phyloP scores from a whole-genome alignment of 768 basidiomycete species.

The Gloeopeniophorella convolvens region DNA sequence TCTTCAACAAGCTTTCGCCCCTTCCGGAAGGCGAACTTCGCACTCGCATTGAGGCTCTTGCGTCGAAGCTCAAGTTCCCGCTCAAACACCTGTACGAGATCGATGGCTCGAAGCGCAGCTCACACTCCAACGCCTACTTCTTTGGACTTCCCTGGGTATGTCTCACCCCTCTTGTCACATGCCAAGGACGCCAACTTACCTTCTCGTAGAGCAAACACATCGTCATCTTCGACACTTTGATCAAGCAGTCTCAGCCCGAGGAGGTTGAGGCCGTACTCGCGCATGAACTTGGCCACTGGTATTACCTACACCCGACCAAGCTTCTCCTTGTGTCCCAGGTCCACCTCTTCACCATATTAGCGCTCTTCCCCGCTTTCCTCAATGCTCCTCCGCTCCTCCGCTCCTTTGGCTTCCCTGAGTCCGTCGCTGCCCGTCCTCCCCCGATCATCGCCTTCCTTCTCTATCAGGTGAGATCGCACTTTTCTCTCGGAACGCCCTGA shows the following conservation, averaged over 20 bases:
- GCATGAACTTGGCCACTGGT: slow-evolving; percentile 98
- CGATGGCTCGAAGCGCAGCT: slow-evolving; percentile 92
- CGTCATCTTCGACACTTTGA: slow-evolving; percentile 95
- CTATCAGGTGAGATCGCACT: slow-evolving; percentile 53
- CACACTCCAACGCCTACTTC: slow-evolving; percentile 98
- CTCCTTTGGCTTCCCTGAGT: slow-evolving; percentile 73
- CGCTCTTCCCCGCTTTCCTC: slow-evolving; percentile 86
- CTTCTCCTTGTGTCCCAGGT: slow-evolving; percentile 80
- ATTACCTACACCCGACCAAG: slow-evolving; percentile 84
- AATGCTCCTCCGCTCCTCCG: slow-evolving; percentile 70
- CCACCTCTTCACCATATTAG: slow-evolving; percentile 82
- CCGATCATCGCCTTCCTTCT: slow-evolving; percentile 83
- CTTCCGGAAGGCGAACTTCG: slow-evolving; percentile 74
- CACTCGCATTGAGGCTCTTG: slow-evolving; percentile 68
- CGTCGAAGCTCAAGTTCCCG: slow-evolving; percentile 82
- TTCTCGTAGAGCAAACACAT: slow-evolving; percentile 74
- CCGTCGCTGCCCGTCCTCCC: slow-evolving; percentile 59
- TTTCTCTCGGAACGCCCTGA: not conserved
- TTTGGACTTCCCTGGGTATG: slow-evolving; percentile 91
- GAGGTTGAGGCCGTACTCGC: slow-evolving; percentile 97
- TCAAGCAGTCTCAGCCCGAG: slow-evolving; percentile 82
- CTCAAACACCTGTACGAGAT: slow-evolving; percentile 94
- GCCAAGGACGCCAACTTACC: not conserved
- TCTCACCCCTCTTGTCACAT: slow-evolving; percentile 6
- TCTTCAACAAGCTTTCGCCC: slow-evolving; percentile 96